Conservation (phyloP, 192 early-diverging fungal species). For the Haplosporangium gracile region DNA sequence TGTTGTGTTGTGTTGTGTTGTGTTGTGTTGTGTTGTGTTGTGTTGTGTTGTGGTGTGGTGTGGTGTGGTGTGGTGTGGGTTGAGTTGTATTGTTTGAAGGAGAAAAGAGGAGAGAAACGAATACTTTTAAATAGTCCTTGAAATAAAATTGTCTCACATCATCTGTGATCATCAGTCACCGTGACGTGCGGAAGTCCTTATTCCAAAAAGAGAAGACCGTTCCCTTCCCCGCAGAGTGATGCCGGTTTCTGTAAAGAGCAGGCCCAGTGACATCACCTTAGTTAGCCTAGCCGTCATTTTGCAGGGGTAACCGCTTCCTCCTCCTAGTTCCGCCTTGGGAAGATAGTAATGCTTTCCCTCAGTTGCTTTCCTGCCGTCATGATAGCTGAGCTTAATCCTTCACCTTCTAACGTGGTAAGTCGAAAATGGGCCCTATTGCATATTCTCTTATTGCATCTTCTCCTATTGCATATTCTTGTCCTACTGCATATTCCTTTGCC, state of each 20-base stretch:
- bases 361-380: neutral
- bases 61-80: neutral
- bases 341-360: neutral
- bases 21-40: neutral
- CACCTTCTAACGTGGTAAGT: too few relatives aligned
- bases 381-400: neutral
- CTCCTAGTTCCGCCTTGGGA: neutral
- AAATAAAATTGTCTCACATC: too few relatives aligned
- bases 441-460: too few relatives aligned
- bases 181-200: neutral
- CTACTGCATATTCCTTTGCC: too few relatives aligned
- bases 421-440: too few relatives aligned
- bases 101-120: neutral
- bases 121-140: neutral
- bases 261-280: neutral
- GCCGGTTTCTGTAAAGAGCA: neutral
- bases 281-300: neutral
- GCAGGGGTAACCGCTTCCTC: neutral
- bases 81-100: neutral
- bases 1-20: constrained; percentile 1
- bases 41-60: neutral
- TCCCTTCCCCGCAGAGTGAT: neutral
- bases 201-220: neutral
- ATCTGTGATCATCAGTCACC: neutral
- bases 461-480: too few relatives aligned